Conservation (phyloP, 345 rosid genomes). For the Corchorus olitorius region DNA sequence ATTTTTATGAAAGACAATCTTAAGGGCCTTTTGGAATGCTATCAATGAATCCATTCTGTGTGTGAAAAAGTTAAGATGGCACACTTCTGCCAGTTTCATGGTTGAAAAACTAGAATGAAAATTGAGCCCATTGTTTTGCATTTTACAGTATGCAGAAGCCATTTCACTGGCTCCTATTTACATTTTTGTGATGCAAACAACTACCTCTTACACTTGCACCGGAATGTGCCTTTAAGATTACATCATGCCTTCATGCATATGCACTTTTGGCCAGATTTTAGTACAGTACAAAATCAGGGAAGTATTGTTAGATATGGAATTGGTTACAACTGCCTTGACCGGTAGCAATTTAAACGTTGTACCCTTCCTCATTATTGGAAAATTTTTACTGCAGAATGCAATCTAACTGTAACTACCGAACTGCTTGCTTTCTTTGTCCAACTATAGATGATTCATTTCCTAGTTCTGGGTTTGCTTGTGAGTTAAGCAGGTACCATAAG, state of each 20-base stretch:
- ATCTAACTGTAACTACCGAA: no score
- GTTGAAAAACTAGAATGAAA: no score
- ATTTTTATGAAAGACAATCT: background rate
- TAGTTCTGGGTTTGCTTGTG: background rate
- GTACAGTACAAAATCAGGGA: background rate
- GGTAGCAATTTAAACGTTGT: background rate
- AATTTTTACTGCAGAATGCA: background rate
- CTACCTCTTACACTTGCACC: background rate
- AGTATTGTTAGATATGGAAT: background rate
- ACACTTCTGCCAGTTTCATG: background rate
- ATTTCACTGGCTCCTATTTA: background rate
- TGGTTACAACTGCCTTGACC: background rate
- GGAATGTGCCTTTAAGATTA: background rate
- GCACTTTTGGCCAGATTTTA: no score
- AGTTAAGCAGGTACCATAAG: constrained; percentile 33
- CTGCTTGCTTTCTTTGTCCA: no score
- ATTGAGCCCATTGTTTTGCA: background rate
- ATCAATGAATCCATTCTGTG: background rate
- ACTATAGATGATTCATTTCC: background rate
- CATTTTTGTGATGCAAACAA: background rate
- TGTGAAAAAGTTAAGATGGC: background rate
- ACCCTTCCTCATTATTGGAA: background rate
- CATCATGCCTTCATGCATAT: background rate
- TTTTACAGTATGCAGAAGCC: background rate
- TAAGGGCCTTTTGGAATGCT: background rate